Base-by-base conservation (phyloP, 352 stramenopile species). In the Globisporangium rhizosaccharum region DNA sequence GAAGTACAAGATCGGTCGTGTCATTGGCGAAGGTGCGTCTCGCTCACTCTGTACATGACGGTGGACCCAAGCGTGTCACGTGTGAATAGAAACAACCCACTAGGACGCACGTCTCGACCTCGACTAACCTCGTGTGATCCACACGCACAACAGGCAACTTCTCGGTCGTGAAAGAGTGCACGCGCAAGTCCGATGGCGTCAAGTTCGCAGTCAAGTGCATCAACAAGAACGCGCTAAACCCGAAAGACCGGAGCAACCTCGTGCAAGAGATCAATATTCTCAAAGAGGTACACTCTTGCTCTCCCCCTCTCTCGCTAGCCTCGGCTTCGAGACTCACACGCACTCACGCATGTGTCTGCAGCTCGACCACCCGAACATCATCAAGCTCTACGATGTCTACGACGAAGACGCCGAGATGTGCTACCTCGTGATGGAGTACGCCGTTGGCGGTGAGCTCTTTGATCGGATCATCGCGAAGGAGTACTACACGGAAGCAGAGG, bases 391-490 rank as follows among this genome's bases (percentile, higher is more conserved):
- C 51, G 88, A 97, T 41, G 80, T 96, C 28, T 96, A 78, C 53
- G 83, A 95, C 44, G 82, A 82, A 50, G 73, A 88, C 33, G 60
- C 62, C 18, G 68, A 75, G 28, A 90, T 89, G 79, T 90, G 76
- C 66, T 92, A 90, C 67, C 65, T 97, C 39, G 86, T 97, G 26
- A 96, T 97, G 82, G 91, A 97, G 63, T 76, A 79, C 28, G 79
- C 87, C 12, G 82, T 80, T 53, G 92, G 92, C 42, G 90, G 90
- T 15, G 91, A 98, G 67, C 79, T 98, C 25, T 98, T 97, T 71
- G 91, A 97, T 60, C 77, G 92, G 18, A 97, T 98, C 62, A 95
- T 97, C 42, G 69, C 86, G 37, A 96, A 97, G 61, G 85, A 94
- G 56, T 90, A 97, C 59, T 98, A 97, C 73, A 90, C 78, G 1